Evolutionary conservation across 352 stramenopile genomes (phyloP).

Genomic region (Globisporangium cylindrosporum): DNA sequence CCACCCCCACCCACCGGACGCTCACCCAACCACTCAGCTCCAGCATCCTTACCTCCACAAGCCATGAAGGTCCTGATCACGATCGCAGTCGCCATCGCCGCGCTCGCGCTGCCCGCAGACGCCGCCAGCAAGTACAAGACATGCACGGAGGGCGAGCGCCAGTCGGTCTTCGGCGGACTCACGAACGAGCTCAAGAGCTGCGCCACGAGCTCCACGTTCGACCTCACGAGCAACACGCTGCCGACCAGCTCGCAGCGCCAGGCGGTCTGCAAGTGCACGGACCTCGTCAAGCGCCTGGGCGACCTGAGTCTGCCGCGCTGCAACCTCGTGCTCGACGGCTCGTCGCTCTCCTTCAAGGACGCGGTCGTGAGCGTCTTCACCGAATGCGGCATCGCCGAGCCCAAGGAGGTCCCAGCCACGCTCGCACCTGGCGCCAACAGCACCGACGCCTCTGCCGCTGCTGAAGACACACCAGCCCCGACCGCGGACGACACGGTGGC

Average conservation of each 20-base stretch:
- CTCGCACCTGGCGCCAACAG: conserved; percentile 7
- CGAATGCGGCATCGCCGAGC: conserved; percentile 19
- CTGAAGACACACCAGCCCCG: not conserved
- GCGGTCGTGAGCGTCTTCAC: conserved; percentile 27
- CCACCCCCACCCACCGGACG: not conserved
- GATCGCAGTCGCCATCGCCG: not conserved
- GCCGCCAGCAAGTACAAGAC: conserved; percentile 13
- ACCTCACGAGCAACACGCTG: conserved; percentile 24
- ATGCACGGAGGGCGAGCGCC: conserved; percentile 14
- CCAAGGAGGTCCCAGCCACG: conserved; percentile 15
- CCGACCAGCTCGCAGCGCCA: conserved; percentile 24
- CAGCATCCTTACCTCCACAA: not conserved
- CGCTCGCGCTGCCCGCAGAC: conserved; percentile 6
- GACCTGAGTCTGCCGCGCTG: conserved; percentile 28
- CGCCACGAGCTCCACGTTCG: conserved; percentile 18
- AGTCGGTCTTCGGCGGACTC: conserved; percentile 17
- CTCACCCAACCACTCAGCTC: not conserved
- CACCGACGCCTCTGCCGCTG: not conserved
- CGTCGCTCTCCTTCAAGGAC: conserved; percentile 25
- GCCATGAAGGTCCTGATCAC: conserved; percentile 8
- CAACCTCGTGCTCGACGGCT: conserved; percentile 28
- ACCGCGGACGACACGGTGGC: not conserved
- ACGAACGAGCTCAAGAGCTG: conserved; percentile 26
- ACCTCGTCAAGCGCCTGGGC: conserved; percentile 25
- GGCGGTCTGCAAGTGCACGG: conserved; percentile 29